phyloP scores from a whole-genome alignment of 768 basidiomycete genomes.

The Trametes punicea region DNA sequence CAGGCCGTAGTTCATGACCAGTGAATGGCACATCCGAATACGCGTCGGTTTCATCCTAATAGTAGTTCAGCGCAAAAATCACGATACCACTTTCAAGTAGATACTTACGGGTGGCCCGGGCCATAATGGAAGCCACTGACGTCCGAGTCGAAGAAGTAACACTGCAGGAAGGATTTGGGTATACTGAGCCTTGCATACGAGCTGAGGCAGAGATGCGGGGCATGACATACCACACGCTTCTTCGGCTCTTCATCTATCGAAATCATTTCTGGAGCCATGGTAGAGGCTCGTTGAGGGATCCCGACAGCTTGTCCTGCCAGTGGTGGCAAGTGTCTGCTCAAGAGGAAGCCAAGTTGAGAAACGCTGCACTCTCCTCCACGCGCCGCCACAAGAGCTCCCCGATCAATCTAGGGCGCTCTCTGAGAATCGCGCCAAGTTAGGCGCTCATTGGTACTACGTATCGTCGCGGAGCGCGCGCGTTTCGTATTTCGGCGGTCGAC shows the following conservation, averaged over 20 bases:
- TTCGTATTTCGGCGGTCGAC: too few relatives aligned
- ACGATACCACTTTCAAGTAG: background rate
- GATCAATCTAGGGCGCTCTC: constrained; percentile 16
- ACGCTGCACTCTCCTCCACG: background rate
- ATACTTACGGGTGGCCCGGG: constrained; percentile 84
- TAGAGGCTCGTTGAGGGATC: background rate
- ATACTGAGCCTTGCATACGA: background rate
- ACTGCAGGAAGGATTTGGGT: constrained; percentile 43
- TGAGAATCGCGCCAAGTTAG: background rate
- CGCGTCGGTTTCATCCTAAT: constrained; percentile 95
- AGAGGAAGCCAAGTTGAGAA: constrained; percentile 7
- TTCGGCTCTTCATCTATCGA: constrained; percentile 65
- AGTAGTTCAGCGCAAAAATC: constrained; percentile 18
- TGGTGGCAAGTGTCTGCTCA: background rate
- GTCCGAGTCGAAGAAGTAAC: constrained; percentile 99
- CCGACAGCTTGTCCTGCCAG: background rate
- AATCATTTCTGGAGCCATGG: constrained; percentile 33
- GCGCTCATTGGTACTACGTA: too few relatives aligned
- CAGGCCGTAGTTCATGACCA: constrained; percentile 99
- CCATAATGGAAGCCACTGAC: constrained; percentile 99
- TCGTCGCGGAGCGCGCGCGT: too few relatives aligned
- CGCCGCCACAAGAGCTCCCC: constrained; percentile 3
- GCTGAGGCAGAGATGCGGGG: constrained; percentile 1
- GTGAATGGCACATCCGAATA: constrained; percentile 98
- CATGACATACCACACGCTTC: constrained; percentile 73